These are phyloP conservation scores for Ophiobolus disseminans DNA, from an alignment of 2,329 filamentous ascomycete genomes.

Conservation along the genomic window DNA sequence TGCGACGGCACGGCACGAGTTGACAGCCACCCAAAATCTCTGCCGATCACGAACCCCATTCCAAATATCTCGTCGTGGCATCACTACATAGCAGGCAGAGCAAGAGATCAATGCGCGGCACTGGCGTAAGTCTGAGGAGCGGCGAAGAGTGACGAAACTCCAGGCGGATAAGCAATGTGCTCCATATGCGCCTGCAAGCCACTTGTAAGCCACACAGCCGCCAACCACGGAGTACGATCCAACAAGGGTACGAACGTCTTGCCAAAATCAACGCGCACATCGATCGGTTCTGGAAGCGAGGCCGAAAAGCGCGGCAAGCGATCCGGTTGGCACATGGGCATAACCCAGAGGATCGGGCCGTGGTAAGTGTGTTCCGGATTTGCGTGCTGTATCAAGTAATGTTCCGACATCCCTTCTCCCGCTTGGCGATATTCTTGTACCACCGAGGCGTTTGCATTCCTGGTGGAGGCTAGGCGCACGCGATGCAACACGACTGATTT, in stretches of 20 bases:
- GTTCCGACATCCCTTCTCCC: constrained; percentile 31
- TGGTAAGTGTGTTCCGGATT: constrained; percentile 34
- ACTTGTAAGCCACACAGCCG: constrained; percentile 33
- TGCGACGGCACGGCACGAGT: constrained; percentile 18
- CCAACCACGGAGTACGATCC: constrained; percentile 29
- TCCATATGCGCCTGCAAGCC: constrained; percentile 31
- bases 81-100: constrained; percentile 2
- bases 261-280: constrained; percentile 13
- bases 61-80: constrained; percentile 16
- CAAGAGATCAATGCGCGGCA: constrained; percentile 9
- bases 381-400: constrained; percentile 32
- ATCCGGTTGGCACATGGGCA: constrained; percentile 26
- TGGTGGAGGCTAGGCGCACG: constrained; percentile 31
- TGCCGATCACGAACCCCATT: constrained; percentile 10
- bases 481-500: constrained; percentile 37
- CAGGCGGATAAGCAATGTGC: constrained; percentile 21
- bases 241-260: constrained; percentile 23
- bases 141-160: constrained; percentile 13
- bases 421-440: constrained; percentile 49
- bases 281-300: constrained; percentile 23
- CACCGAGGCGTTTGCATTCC: constrained; percentile 30
- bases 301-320: constrained; percentile 29
- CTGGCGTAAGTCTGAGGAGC: constrained; percentile 12
- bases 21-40: constrained; percentile 1
- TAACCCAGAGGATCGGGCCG: constrained; percentile 39